Evolutionary conservation across 345 rosid genomes (phyloP).

Genomic region (Cardamine chenopodiifolia): DNA sequence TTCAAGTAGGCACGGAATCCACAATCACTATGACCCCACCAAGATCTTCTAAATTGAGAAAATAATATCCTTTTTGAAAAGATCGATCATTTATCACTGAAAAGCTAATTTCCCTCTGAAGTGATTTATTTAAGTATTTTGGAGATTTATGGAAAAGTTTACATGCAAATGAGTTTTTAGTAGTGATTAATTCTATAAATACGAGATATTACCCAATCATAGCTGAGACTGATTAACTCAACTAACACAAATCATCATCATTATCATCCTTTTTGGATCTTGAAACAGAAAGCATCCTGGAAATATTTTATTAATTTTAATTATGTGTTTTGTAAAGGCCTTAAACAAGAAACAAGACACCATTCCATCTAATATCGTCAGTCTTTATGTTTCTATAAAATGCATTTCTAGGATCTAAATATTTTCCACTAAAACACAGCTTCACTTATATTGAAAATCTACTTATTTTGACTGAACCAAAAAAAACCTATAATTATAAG

Average conservation of each 20-base stretch:
- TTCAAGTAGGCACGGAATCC: constrained; percentile 39
- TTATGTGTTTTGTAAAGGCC: too few relatives aligned
- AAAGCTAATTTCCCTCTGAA: background rate
- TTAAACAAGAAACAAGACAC: too few relatives aligned
- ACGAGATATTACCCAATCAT: background rate
- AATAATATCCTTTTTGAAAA: constrained; percentile 11
- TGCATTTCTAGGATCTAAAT: background rate
- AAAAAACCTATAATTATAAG: background rate
- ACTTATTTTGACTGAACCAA: background rate
- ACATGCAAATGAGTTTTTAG: constrained; percentile 8
- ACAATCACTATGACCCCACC: constrained; percentile 38
- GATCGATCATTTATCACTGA: background rate
- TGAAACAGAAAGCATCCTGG: constrained; percentile 15
- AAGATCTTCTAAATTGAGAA: constrained; percentile 25
- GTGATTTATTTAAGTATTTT: background rate
- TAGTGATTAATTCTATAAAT: background rate
- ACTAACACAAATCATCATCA: constrained; percentile 25
- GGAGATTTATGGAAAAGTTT: background rate
- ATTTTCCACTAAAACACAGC: background rate
- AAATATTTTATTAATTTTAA: background rate
- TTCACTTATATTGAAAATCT: background rate
- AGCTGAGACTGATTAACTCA: constrained; percentile 2
- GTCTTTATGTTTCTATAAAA: background rate
- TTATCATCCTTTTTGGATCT: constrained; percentile 7
- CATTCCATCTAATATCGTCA: too few relatives aligned